Base-by-base conservation (phyloP, 1,139 yeast genomes). In the Hansenula lynferdii region DNA sequence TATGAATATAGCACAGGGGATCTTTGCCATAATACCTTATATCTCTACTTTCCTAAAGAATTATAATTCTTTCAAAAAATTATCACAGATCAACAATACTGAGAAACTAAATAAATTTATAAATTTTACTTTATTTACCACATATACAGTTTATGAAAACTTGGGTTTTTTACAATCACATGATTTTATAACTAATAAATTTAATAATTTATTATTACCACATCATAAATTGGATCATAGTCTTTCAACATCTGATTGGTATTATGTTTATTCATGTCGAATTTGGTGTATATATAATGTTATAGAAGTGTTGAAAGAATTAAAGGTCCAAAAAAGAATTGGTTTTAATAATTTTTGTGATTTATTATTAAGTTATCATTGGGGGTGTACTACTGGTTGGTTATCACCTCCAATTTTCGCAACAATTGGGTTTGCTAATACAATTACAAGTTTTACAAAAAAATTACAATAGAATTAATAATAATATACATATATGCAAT, bases 201-300 rank as follows among this genome's bases (percentile, higher is more conserved):
- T 43, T 29, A 42, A 43, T 26, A 36, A 22, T 17, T 40, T 50
- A 22, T 29, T 52, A 21, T 30, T 49, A 6, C 38, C 40, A 8
- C 27, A 29, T 14, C 49, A 52, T 33, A 42, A 38, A 25, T 40
- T 34, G 16, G 47, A 49, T 26, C 25, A 34, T 16, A 29, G 36
- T 2, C 26, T 50, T 14, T 36, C 44, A 2, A 34, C 46, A 6
- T 51, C 55, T 4, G 57, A 52, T 31, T 52, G 53, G 49, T 44
- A 44, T 21, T 52, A 52, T 30, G 47, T 45, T 2, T 51, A 51
- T 33, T 52, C 57, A 4, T 52, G 57, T 34, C 39, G 43, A 21
- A 31, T 45, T 17, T 52, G 57, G 57, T 46, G 37, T 28, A 30
- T 36, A 14, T 48, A 40, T 35, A 50, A 48, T 29, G 22, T 46